Base-by-base conservation (phyloP, 2,329 filamentous ascomycete species). In the Stenocarpella maydis region DNA sequence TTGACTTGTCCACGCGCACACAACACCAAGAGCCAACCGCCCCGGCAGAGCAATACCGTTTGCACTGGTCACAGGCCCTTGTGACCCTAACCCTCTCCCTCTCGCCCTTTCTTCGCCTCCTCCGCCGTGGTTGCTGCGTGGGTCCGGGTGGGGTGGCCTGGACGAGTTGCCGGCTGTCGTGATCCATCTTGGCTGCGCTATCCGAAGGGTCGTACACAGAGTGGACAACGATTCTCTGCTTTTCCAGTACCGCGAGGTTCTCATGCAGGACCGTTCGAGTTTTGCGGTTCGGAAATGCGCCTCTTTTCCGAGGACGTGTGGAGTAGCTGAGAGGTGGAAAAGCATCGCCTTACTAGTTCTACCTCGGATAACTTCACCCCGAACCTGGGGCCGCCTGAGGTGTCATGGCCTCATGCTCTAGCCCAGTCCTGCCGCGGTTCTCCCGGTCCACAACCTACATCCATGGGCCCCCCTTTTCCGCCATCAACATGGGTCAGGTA, bases 21-120 rank as follows among this genome's bases (percentile, higher is more conserved):
- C 19, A 15, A 26, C 4, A 34, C 21, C 17, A 39, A 37, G 10
- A 15, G 31, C 12, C 34, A 17, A 12, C 15, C 6, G 2, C 2
- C 34, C 17, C 7, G 24, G n/a, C n/a, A n/a, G n/a, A n/a, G n/a
- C n/a, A n/a, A n/a, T n/a, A 84, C 83, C 78, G 82, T 75, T 85
- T 85, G 75, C 83, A 85, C 66, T 79, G 76, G 75, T 85, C 83
- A 73, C 83, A 85, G 21, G 83, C 83, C 34, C 83, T 78, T 69
- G 80, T 84, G 61, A 84, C 83, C 63, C 82, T 78, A 26, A 78
- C 78, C 21, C 82, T 74, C 61, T 82, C 81, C 34, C 67, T 68
- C 50, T 70, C 60, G 34, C 74, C 71, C 68, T 72, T 74, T 58
- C 72, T 72, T 4, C 58, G 28, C n/a, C 43, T 69, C 45, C 37